Base-by-base conservation (phyloP, 768 basidiomycete genomes). In the Collybiopsis luxurians region DNA sequence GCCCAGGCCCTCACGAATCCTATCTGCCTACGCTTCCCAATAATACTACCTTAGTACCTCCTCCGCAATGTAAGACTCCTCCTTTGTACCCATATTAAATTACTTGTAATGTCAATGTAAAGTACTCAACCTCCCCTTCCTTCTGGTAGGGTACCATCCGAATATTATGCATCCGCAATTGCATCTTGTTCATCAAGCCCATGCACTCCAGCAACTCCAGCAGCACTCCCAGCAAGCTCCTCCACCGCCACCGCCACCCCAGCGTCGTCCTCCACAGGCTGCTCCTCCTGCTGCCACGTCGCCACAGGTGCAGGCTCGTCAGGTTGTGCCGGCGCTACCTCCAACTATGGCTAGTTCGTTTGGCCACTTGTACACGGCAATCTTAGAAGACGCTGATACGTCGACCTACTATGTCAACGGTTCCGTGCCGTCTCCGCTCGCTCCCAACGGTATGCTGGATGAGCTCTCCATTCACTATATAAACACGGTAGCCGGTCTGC, bases 101-200 rank as follows among this genome's bases (percentile, higher is more conserved):
- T 73, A 76, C 13, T 5, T 73, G 76, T 81, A 79, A 79, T 83
- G 71, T 75, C 63, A 34, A 80, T 82, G 82, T 85, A 84, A 79
- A 79, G 76, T 81, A 75, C 83, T 86, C 82, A 86, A 85, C 31
- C 75, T 73, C 72, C 78, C 76, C 79, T 71, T 69, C 75, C 75
- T 78, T 69, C 73, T 76, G 73, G 71, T 78, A 82, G 81, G 79
- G 80, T 63, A 27, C 45, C 26, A 10, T 42, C 40, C n/a, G 24
- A 23, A 28, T 43, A 38, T 39, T 47, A 2, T 24, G 15, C 23
- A 44, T 45, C 36, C 42, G 23, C 36, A 34, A 45, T 27, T 27
- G 21, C 53, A 55, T 24, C 53, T 6, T n/a, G n/a, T n/a, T 19
- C 51, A 3, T 11, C 26, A 27, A 23, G n/a, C 26, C 12, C 39